phyloP scores from a whole-genome alignment of 345 rosid species.

The Lepidium sativum region DNA sequence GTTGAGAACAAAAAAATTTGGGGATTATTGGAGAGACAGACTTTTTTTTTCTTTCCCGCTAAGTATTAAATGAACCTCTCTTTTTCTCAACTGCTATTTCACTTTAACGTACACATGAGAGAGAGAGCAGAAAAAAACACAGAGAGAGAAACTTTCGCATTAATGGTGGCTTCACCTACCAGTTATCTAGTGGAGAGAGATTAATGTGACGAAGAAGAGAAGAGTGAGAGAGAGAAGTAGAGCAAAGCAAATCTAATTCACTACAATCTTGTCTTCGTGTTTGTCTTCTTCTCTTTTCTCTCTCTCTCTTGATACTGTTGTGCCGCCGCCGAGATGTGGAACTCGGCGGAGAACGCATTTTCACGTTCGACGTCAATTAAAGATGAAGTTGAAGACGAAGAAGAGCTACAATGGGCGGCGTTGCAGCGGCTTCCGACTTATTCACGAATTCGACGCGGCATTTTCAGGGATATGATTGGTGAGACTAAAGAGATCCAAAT shows the following conservation, averaged over 20 bases:
- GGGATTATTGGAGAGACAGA: background rate
- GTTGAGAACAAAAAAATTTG: too few relatives aligned
- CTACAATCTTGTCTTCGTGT: background rate
- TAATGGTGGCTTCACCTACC: slow-evolving; percentile 27
- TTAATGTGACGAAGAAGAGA: slow-evolving; percentile 1
- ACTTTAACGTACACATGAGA: slow-evolving; percentile 15
- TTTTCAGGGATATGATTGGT: slow-evolving; percentile 62
- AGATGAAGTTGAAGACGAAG: slow-evolving; percentile 61
- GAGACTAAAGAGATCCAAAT: slow-evolving; percentile 58
- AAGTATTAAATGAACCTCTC: slow-evolving; percentile 25
- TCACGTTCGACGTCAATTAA: slow-evolving; percentile 53
- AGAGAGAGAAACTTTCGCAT: background rate
- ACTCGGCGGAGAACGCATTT: slow-evolving; percentile 65
- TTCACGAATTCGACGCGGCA: slow-evolving; percentile 59
- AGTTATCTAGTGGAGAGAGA: slow-evolving; percentile 16
- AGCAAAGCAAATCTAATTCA: too few relatives aligned
- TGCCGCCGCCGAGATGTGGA: slow-evolving; percentile 56
- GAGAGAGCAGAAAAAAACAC: too few relatives aligned
- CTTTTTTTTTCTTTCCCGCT: slow-evolving; percentile 19
- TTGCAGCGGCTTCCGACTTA: slow-evolving; percentile 85
- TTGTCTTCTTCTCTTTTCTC: too few relatives aligned
- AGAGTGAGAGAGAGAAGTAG: background rate
- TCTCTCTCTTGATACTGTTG: background rate
- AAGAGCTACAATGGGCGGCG: slow-evolving; percentile 89
- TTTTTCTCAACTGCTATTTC: slow-evolving; percentile 20